Conservation (phyloP, 441 rosid species). For the Pelargonium cotyledonis region DNA sequence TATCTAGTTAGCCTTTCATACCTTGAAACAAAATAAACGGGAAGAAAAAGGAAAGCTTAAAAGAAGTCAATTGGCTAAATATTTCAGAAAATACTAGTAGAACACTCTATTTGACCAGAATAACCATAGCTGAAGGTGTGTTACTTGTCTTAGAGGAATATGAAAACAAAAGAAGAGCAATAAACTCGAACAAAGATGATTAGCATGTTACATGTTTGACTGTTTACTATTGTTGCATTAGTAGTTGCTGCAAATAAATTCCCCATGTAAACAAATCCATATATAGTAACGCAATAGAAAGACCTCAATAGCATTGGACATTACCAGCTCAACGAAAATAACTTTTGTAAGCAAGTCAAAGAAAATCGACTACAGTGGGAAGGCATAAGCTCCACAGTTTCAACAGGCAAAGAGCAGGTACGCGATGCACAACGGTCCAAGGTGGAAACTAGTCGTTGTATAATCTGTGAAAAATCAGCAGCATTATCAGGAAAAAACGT, state of each 20-base stretch:
- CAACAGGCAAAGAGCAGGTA: conserved; percentile 87
- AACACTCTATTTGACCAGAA: neutral
- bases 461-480: conserved; percentile 42
- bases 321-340: conserved; percentile 90
- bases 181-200: neutral
- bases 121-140: neutral
- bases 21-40: neutral
- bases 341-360: conserved; percentile 70
- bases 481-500: conserved; percentile 15
- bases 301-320: neutral
- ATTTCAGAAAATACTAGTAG: neutral
- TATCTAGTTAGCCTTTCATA: conserved; percentile 17
- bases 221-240: neutral
- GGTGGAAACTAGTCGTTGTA: conserved; percentile 75
- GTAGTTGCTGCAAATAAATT: neutral
- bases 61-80: neutral
- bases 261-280: neutral
- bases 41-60: conserved; percentile 1
- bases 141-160: neutral
- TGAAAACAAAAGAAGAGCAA: neutral
- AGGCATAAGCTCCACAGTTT: conserved; percentile 97
- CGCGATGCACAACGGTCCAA: conserved; percentile 99
- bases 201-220: neutral
- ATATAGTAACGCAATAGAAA: neutral
- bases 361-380: conserved; percentile 89